phyloP scores from a whole-genome alignment of 2,329 filamentous ascomycete species.

The Colletotrichum sidae region DNA sequence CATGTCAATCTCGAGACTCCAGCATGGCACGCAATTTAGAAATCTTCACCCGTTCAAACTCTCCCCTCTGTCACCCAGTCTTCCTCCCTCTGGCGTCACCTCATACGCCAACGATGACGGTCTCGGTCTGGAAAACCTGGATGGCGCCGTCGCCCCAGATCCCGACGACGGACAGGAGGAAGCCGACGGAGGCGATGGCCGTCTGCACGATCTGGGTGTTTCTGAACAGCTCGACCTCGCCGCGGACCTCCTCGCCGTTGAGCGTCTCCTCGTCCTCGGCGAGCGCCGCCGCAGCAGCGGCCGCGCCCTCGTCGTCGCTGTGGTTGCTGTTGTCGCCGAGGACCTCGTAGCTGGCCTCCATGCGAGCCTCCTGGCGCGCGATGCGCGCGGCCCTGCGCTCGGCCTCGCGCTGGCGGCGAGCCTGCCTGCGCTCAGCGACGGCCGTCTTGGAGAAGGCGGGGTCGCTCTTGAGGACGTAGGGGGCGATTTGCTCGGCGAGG shows the following conservation, averaged over 20 bases:
- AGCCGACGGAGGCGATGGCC: slow-evolving; percentile 65
- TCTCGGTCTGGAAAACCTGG: slow-evolving; percentile 39
- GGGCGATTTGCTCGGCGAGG: slow-evolving; percentile 61
- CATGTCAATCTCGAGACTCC: slow-evolving; percentile 26
- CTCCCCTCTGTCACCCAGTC: no score
- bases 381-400: slow-evolving; percentile 43
- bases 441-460: slow-evolving; percentile 42
- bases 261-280: slow-evolving; percentile 57
- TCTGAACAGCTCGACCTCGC: slow-evolving; percentile 66
- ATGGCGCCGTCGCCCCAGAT: slow-evolving; percentile 73
- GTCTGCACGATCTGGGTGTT: slow-evolving; percentile 67
- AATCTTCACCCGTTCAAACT: neutral
- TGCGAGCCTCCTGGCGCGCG: slow-evolving; percentile 52
- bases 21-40: slow-evolving; percentile 21
- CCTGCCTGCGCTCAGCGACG: slow-evolving; percentile 40
- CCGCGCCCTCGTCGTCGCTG: slow-evolving; percentile 62
- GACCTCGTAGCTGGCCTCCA: slow-evolving; percentile 81
- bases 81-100: neutral
- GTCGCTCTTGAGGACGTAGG: slow-evolving; percentile 51
- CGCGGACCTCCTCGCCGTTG: slow-evolving; percentile 73
- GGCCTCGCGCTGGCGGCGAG: slow-evolving; percentile 43
- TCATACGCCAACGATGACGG: slow-evolving; percentile 36
- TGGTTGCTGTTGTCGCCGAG: slow-evolving; percentile 66
- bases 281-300: slow-evolving; percentile 40
- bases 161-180: slow-evolving; percentile 71